phyloP scores from a whole-genome alignment of 371 early-diverging fungal genomes.

The Umbelopsis sp. region DNA sequence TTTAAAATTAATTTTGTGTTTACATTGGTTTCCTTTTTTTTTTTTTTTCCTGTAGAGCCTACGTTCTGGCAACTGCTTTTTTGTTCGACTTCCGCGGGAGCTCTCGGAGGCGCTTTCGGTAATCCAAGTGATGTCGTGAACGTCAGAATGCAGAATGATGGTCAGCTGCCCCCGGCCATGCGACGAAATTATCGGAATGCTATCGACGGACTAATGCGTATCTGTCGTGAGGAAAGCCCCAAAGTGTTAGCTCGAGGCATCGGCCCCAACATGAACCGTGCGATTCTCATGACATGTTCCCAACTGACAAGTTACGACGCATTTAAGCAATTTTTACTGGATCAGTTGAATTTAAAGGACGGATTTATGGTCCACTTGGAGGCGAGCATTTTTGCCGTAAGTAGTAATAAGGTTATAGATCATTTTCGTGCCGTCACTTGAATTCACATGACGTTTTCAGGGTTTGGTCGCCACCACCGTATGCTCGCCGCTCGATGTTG shows the following conservation, averaged over 20 bases:
- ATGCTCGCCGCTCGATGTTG: slow-evolving; percentile 69
- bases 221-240: slow-evolving; percentile 64
- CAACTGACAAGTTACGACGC: slow-evolving; percentile 71
- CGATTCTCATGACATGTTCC: slow-evolving; percentile 69
- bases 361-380: slow-evolving; percentile 65
- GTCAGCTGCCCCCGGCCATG: slow-evolving; percentile 59
- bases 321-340: slow-evolving; percentile 60
- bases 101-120: slow-evolving; percentile 70
- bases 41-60: slow-evolving; percentile 35
- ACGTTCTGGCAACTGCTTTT: slow-evolving; percentile 55
- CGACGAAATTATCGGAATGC: slow-evolving; percentile 71
- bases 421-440: slow-evolving; percentile 14
- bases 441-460: slow-evolving; percentile 20
- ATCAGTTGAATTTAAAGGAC: slow-evolving; percentile 51
- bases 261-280: slow-evolving; percentile 66
- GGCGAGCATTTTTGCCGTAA: slow-evolving; percentile 65
- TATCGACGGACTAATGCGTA: slow-evolving; percentile 65
- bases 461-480: slow-evolving; percentile 76
- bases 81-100: slow-evolving; percentile 67
- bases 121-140: slow-evolving; percentile 80
- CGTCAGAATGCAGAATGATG: slow-evolving; percentile 78
- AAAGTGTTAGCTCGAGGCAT: slow-evolving; percentile 62
- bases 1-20: not conserved
- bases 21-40: not conserved
- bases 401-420: slow-evolving; percentile 19